These are phyloP conservation scores for Waitea zeae DNA, from an alignment of 1,284 basidiomycete species.

Conservation along the genomic window DNA sequence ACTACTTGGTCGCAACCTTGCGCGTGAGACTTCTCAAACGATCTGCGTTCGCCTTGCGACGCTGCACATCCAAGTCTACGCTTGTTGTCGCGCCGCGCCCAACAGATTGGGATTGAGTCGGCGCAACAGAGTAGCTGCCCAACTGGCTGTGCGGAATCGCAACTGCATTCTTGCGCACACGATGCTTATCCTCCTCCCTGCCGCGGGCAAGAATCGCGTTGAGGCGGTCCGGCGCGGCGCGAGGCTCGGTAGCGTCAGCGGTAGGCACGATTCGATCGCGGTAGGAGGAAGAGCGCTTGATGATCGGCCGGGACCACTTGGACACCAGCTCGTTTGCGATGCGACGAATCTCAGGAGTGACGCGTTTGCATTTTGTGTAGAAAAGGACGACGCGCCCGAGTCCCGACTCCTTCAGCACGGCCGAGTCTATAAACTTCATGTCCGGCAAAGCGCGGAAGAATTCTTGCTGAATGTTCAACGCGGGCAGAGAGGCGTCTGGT, in stretches of 20 bases:
- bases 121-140: slow-evolving; percentile 61
- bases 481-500: slow-evolving; percentile 82
- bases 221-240: slow-evolving; percentile 30
- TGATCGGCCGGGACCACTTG: slow-evolving; percentile 85
- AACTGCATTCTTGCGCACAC: slow-evolving; percentile 59
- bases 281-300: slow-evolving; percentile 79
- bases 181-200: slow-evolving; percentile 45
- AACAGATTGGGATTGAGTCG: slow-evolving; percentile 24
- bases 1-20: too few species aligned
- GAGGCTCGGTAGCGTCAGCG: slow-evolving; percentile 21
- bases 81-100: slow-evolving; percentile 31
- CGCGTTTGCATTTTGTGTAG: slow-evolving; percentile 89
- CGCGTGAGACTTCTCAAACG: slow-evolving; percentile 42
- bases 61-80: slow-evolving; percentile 53
- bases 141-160: slow-evolving; percentile 56
- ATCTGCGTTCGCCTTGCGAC: slow-evolving; percentile 55
- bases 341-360: slow-evolving; percentile 65
- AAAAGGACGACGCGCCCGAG: slow-evolving; percentile 90
- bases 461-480: slow-evolving; percentile 89
- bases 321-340: slow-evolving; percentile 79
- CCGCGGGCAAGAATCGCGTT: slow-evolving; percentile 56
- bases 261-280: slow-evolving; percentile 55
- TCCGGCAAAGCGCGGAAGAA: slow-evolving; percentile 75
- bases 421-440: slow-evolving; percentile 86
- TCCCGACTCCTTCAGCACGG: slow-evolving; percentile 82